Evolutionary conservation across 2,329 filamentous ascomycete genomes (phyloP), one percentile per base, ranked within the genome.

Genomic region (Ceratocystis smalleyi): DNA sequence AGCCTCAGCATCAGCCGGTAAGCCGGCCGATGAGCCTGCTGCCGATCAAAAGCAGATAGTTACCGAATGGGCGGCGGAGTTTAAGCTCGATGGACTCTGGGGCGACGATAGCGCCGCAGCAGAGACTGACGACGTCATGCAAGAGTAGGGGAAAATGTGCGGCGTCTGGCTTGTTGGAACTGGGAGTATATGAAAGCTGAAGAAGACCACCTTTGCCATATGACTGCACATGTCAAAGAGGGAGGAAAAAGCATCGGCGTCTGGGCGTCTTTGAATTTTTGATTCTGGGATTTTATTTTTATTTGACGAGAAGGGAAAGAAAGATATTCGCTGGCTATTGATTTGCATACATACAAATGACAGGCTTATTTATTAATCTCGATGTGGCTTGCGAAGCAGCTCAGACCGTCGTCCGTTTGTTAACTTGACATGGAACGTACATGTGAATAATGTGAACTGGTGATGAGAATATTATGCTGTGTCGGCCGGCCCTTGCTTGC

Each of bases 51-150:
- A 95, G 78, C 77, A 90, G 75, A 89, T 97, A 73, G 91, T 97
- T 64, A 88, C 87, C 10, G 86, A 95, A 73, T 95, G 92, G 91
- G 89, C 91, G 6, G 85, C 89, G 70, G 92, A 97, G 75, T 97
- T 99, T 76, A 91, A 92, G 77, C 80, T 99, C 7, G 94, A 96
- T 67, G 94, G 90, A 1, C 76, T 99, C 15, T 97, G 89, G 88
- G 91, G 89, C 10, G 61, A 61, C 5, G 32, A n/a, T 59, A 30
- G 12, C 59, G 22, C 72, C 30, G 73, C 69, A 22, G 71, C 67
- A 35, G 71, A 67, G 40, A 71, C 65, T 19, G 71, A 70, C 6
- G 79, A 81, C 65, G 77, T 75, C 62, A 83, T 83, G 81, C 75
- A 80, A 72, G 77, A 79, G 70, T 81, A 75, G 69, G n/a, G 27